phyloP scores from a whole-genome alignment of 768 basidiomycete genomes.

The Boletus huronensis region DNA sequence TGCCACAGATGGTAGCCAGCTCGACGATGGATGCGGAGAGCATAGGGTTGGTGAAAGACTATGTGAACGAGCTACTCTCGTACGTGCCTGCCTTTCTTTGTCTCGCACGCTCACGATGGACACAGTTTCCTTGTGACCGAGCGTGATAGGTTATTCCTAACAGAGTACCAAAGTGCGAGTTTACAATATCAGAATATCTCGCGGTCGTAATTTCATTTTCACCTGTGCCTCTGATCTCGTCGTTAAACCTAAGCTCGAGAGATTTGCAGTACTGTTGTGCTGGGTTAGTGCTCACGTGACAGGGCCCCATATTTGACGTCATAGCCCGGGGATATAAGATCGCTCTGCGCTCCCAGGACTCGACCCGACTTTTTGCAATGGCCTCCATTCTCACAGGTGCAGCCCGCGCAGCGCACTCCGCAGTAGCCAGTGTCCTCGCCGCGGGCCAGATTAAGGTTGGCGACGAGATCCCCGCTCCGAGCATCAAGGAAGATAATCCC shows the following conservation, averaged over 20 bases:
- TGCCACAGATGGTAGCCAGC: constrained; percentile 86
- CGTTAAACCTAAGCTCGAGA: background rate
- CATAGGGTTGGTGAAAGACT: constrained; percentile 77
- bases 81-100: constrained; percentile 36
- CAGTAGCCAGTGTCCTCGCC: constrained; percentile 48
- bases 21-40: constrained; percentile 92
- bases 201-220: constrained; percentile 48
- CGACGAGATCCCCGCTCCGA: constrained; percentile 43
- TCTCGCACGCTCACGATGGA: background rate
- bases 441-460: constrained; percentile 39
- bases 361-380: constrained; percentile 33
- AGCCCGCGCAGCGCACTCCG: constrained; percentile 52
- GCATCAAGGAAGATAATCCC: constrained; percentile 59
- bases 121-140: constrained; percentile 77
- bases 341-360: background rate
- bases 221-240: background rate
- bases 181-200: constrained; percentile 80
- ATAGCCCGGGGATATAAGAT: background rate
- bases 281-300: background rate
- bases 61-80: constrained; percentile 85
- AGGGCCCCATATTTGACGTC: background rate
- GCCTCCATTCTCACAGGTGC: constrained; percentile 44
- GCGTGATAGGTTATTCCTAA: constrained; percentile 66
- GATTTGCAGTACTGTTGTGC: background rate
- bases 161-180: constrained; percentile 75